Evolutionary conservation across 805 yeast species (phyloP), one percentile per base, ranked within the genome.

Genomic region (Yarrowia porcina): DNA sequence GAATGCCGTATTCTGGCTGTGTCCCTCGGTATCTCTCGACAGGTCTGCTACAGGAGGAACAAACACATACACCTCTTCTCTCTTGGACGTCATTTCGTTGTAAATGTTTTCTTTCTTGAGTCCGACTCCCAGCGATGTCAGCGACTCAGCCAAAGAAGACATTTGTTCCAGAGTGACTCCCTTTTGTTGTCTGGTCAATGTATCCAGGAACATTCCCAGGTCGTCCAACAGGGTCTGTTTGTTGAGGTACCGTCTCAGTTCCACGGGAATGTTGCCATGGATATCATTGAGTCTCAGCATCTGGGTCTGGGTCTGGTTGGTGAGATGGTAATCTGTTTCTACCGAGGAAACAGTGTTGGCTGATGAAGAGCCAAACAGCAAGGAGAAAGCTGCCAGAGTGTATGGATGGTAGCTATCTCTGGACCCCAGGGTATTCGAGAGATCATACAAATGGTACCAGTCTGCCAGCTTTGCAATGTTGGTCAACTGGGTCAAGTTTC

Each of bases 201-300:
- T 15, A 4, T 30, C 61, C 13, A 56, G 32, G 35, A 20, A 56
- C 36, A 39, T 23, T 7, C 61, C 47, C 28, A 56, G 12, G 7
- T 56, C 61, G 15, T 30, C 30, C 23, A 39, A 17, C 18, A 56
- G 17, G 6, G 39, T 20, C 9, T 18, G 13, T 13, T 56, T 56
- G 18, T 13, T 49, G 4, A 52, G 32, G n/a, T 3, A 52, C 7
- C 44, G 44, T 17, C 59, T 4, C 12, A 52, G 1, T 13, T 52
- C 59, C 7, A 17, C 59, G 4, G 59, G 59, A 9, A 52, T 52
- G 33, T 52, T 52, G 59, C 25, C n/a, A 33, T 52, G 44, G 15
- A 52, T 36, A 12, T 52, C 44, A 17, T 10, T 23, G 17, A 52
- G 18, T 1, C 59, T n/a, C 2, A 52, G 44, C 1, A 4, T 6